phyloP scores from a whole-genome alignment of 2,329 filamentous ascomycete species.

The Blastomyces silverae region DNA sequence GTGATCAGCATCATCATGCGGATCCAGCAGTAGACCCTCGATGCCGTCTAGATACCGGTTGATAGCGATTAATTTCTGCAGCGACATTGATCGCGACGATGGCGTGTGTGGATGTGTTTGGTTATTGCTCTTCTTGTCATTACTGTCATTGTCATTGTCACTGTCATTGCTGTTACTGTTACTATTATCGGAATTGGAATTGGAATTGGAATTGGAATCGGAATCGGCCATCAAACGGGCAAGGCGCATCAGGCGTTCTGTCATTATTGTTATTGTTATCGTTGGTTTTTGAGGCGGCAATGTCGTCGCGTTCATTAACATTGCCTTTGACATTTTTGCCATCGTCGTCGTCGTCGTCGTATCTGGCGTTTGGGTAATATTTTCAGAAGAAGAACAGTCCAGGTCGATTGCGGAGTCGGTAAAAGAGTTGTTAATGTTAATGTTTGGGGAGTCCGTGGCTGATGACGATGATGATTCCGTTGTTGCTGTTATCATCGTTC shows the following conservation, averaged over 20 bases:
- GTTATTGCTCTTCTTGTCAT: neutral
- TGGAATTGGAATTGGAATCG: neutral
- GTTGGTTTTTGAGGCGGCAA: slow-evolving; percentile 9
- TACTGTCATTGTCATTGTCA: neutral
- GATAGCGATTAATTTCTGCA: slow-evolving; percentile 8
- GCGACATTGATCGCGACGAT: neutral
- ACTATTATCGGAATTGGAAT: neutral
- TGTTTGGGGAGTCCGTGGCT: neutral
- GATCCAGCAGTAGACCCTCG: slow-evolving; percentile 29
- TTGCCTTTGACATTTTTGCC: slow-evolving; percentile 18
- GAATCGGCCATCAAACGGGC: slow-evolving; percentile 27
- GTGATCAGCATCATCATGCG: slow-evolving; percentile 14
- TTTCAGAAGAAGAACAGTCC: slow-evolving; percentile 14
- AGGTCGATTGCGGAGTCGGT: slow-evolving; percentile 28
- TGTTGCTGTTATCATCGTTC: neutral
- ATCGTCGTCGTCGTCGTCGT: slow-evolving; percentile 22
- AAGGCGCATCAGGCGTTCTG: slow-evolving; percentile 32
- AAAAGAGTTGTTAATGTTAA: slow-evolving; percentile 21
- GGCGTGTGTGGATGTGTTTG: neutral
- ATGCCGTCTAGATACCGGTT: slow-evolving; percentile 31
- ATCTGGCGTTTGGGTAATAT: slow-evolving; percentile 21
- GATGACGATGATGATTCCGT: neutral
- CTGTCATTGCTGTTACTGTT: neutral
- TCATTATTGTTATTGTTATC: slow-evolving; percentile 23
- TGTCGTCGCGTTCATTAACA: neutral